Evolutionary conservation across 805 yeast species (phyloP).

Genomic region (Wickerhamiella brachini): DNA sequence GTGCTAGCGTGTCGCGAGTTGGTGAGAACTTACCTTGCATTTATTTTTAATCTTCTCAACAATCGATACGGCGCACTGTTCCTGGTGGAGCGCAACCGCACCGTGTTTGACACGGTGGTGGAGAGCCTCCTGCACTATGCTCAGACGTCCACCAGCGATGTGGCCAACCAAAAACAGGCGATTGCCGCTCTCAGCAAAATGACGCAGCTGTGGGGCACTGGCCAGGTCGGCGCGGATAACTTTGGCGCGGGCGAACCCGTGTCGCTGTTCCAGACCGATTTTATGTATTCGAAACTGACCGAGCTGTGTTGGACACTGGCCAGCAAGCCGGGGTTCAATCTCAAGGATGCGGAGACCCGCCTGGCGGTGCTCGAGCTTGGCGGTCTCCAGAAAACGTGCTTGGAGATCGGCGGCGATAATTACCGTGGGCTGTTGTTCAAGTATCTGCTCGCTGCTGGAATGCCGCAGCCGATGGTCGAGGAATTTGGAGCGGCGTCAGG

Average conservation of each 20-base stretch:
- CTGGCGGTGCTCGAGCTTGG: constrained; percentile 64
- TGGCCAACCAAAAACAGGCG: constrained; percentile 53
- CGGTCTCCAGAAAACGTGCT: constrained; percentile 50
- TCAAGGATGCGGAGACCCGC: constrained; percentile 69
- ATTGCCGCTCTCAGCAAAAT: constrained; percentile 48
- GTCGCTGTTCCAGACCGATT: constrained; percentile 53
- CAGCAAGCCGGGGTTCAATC: constrained; percentile 53
- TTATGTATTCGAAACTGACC: constrained; percentile 53
- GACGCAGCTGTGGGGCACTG: constrained; percentile 55
- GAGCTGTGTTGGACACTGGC: constrained; percentile 65
- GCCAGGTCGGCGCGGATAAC: constrained; percentile 36
- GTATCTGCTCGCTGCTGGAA: constrained; percentile 15
- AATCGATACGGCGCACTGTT: constrained; percentile 73
- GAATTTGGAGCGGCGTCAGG: constrained; percentile 12
- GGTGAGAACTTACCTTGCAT: constrained; percentile 55
- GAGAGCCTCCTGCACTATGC: constrained; percentile 50
- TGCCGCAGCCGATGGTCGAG: constrained; percentile 9
- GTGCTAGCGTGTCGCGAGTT: constrained; percentile 33
- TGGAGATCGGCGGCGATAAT: constrained; percentile 31
- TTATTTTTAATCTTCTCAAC: constrained; percentile 54
- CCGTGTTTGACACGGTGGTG: constrained; percentile 44
- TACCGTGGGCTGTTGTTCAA: constrained; percentile 12
- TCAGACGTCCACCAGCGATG: constrained; percentile 29
- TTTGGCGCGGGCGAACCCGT: constrained; percentile 39
- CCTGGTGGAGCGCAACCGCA: constrained; percentile 52